Conservation (phyloP, 1,284 basidiomycete species). For the Phaffia rhodozyma region DNA sequence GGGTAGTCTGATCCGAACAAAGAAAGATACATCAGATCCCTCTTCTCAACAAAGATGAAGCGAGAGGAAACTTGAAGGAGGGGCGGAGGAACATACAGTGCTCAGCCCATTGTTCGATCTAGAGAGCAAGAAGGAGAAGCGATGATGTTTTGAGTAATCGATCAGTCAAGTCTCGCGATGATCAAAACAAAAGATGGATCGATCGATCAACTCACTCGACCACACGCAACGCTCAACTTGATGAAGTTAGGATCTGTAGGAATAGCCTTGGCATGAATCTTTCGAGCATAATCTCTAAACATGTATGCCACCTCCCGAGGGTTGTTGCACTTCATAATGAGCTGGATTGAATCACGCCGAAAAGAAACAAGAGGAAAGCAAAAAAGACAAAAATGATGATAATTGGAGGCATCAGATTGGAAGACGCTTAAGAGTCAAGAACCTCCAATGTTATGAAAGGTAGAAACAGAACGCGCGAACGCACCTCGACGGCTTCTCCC, state of each 20-base stretch:
- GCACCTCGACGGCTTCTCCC: conserved; percentile 68
- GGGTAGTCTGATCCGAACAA: conserved; percentile 47
- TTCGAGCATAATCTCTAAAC: conserved; percentile 69
- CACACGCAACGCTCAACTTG: conserved; percentile 63
- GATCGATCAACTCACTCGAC: conserved; percentile 43
- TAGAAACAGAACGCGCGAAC: conserved; percentile 23
- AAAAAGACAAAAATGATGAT: background rate
- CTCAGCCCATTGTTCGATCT: conserved; percentile 89
- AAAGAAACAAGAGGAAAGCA: background rate
- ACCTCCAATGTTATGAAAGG: background rate
- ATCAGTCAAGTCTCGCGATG: background rate
- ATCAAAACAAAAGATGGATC: background rate
- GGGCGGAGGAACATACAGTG: conserved; percentile 33
- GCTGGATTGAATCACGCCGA: conserved; percentile 36
- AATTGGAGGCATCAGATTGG: background rate
- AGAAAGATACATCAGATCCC: background rate
- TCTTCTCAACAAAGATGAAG: background rate
- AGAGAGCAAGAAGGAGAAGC: conserved; percentile 1
- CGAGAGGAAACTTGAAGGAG: background rate
- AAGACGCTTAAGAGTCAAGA: background rate
- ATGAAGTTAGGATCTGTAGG: conserved; percentile 81
- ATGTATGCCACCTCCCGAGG: conserved; percentile 82
- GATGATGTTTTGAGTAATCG: background rate
- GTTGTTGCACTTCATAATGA: conserved; percentile 84
- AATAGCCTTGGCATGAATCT: conserved; percentile 67